A percentile compares a stretch with the other conserved stretches of the same genome.
Conservation (phyloP, 805 yeast genomes). For the Metschnikowia bowlesiae region DNA sequence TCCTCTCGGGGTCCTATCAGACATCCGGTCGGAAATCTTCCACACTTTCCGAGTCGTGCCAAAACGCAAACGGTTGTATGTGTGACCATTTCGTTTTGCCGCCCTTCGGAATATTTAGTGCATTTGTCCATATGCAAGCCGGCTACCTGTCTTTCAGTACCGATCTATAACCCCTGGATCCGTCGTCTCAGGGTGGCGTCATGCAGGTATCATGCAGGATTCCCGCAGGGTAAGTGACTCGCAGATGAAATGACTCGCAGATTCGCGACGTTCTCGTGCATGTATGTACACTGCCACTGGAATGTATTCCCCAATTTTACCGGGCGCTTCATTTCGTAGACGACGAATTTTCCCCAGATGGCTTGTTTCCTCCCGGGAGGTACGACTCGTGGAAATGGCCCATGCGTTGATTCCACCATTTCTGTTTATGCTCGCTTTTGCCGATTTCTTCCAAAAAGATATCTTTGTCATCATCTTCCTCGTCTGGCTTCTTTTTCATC, state of each 20-base stretch:
- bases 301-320: background rate
- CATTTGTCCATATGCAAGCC: background rate
- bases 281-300: background rate
- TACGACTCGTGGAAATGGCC: conserved; percentile 27
- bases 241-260: background rate
- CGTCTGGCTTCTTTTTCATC: conserved; percentile 15
- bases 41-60: background rate
- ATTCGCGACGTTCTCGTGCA: background rate
- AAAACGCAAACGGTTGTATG: background rate
- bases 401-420: conserved; percentile 50
- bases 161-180: background rate
- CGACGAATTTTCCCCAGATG: background rate
- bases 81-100: background rate
- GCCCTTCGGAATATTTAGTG: background rate
- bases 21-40: background rate
- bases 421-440: conserved; percentile 15
- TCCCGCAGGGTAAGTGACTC: background rate
- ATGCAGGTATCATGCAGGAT: background rate
- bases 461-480: conserved; percentile 23
- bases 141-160: background rate
- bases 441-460: conserved; percentile 20
- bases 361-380: conserved; percentile 7
- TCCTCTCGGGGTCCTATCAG: background rate
- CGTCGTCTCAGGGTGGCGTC: background rate
- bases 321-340: background rate